Evolutionary conservation across 108 stramenopile species (phyloP).

Genomic region (Hondaea fermentalgiana): DNA sequence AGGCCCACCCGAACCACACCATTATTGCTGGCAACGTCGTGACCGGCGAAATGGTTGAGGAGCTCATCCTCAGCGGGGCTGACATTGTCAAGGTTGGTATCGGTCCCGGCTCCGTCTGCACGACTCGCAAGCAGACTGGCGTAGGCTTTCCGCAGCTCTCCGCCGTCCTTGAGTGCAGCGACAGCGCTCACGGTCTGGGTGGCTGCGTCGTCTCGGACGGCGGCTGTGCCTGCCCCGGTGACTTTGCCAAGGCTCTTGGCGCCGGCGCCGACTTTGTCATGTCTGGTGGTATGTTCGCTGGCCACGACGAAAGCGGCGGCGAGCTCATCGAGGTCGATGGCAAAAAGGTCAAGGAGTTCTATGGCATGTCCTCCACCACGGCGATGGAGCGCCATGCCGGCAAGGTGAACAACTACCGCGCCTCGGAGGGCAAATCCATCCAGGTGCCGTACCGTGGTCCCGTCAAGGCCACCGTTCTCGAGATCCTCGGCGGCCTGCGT

Average conservation of each 20-base stretch:
- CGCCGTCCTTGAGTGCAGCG: slow-evolving; percentile 46
- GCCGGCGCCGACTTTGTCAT: slow-evolving; percentile 52
- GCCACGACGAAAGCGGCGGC: slow-evolving; percentile 47
- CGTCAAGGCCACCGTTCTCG: slow-evolving; percentile 37
- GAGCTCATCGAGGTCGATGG: slow-evolving; percentile 34
- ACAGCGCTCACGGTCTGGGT: slow-evolving; percentile 45
- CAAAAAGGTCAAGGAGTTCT: slow-evolving; percentile 32
- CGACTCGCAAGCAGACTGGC: slow-evolving; percentile 49
- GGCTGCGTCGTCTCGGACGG: slow-evolving; percentile 45
- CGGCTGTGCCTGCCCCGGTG: slow-evolving; percentile 46
- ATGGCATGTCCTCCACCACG: slow-evolving; percentile 45
- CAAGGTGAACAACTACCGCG: slow-evolving; percentile 48
- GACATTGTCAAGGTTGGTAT: slow-evolving; percentile 50
- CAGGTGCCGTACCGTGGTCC: slow-evolving; percentile 38
- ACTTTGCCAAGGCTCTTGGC: slow-evolving; percentile 47
- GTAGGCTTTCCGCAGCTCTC: slow-evolving; percentile 48
- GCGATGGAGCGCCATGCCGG: slow-evolving; percentile 53
- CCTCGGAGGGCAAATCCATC: slow-evolving; percentile 48
- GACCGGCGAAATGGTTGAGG: slow-evolving; percentile 46
- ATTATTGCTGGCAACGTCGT: slow-evolving; percentile 51
- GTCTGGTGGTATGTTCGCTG: slow-evolving; percentile 49
- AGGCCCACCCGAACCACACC: slow-evolving; percentile 22
- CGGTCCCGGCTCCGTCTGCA: slow-evolving; percentile 50
- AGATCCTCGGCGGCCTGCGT: slow-evolving; percentile 48
- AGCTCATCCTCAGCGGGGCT: slow-evolving; percentile 44